Conservation (phyloP, 768 basidiomycete genomes). For the Cystobasidiopsis lactophilus region DNA sequence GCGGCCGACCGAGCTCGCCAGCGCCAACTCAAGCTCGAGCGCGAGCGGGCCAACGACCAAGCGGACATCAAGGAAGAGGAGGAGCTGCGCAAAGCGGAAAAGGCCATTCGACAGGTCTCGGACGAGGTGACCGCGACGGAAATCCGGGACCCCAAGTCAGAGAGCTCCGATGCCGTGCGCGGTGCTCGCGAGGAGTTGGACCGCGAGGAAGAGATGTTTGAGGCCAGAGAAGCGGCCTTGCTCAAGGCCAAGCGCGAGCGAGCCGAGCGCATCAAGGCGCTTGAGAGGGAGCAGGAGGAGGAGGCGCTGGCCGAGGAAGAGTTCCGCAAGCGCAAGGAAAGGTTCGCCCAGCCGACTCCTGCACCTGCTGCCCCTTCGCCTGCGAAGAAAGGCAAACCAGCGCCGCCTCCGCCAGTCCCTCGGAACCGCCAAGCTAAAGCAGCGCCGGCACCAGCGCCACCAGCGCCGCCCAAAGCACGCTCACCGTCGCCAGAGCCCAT, state of each 20-base stretch:
- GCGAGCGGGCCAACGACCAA: conserved; percentile 27
- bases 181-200: conserved; percentile 34
- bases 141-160: background rate
- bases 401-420: conserved; percentile 23
- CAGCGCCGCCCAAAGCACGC: conserved; percentile 16
- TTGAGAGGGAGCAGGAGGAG: conserved; percentile 49
- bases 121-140: conserved; percentile 8
- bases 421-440: conserved; percentile 24
- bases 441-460: conserved; percentile 19
- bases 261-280: conserved; percentile 31
- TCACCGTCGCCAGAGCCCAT: conserved; percentile 23
- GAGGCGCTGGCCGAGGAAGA: conserved; percentile 37
- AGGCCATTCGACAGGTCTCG: conserved; percentile 10
- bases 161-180: conserved; percentile 20
- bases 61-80: conserved; percentile 13
- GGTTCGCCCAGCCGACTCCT: conserved; percentile 3
- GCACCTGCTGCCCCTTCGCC: conserved; percentile 15
- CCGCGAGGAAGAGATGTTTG: conserved; percentile 50
- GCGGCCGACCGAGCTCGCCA: conserved; percentile 55
- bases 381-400: conserved; percentile 22
- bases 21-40: conserved; percentile 50
- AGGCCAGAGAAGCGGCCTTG: conserved; percentile 46
- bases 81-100: background rate
- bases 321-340: conserved; percentile 17
- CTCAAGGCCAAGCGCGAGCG: conserved; percentile 46